Evolutionary conservation across 2,329 filamentous ascomycete genomes (phyloP), one percentile per base, ranked within the genome.

Genomic region (Alternaria triticimaculans): DNA sequence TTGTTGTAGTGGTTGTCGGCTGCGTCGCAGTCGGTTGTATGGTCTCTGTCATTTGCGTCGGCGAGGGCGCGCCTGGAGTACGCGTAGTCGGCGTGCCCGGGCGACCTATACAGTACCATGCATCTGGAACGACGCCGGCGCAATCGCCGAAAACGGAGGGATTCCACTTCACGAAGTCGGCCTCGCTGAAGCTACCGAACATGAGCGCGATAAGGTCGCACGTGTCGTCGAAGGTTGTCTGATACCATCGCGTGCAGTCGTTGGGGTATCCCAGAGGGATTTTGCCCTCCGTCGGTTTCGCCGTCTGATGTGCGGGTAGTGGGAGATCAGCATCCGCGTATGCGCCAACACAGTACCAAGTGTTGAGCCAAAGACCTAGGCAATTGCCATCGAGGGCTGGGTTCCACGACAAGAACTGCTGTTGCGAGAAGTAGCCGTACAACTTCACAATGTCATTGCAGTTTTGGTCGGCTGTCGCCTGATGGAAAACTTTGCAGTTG

Each of bases 341-440:
- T 33, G 53, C 53, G 41, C 53, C 53, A 9, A 55, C 41, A 14
- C 53, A 55, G 15, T 55, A 55, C 53, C 53, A 55, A 14, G 37
- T 55, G 25, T 55, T 25, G 41, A 55, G 53, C 53, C 37, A 55
- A 18, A 55, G 53, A 12, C 53, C 53, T 9, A 33, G 9, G 23
- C 53, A 55, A 55, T 55, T 55, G 25, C 53, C 37, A 21, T 33
- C 23, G 6, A 55, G 53, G 7, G 25, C 53, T 14, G 53, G 53
- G n/a, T 55, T 55, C 53, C 37, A 55, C 23, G 41, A 11, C 37
- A 55, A 18, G 53, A 45, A 55, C 15, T 55, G 37, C 21, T 55
- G 10, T 55, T 55, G 53, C 6, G 53, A 55, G 41, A 55, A 55
- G 41, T 55, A 55, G 25, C 53, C 53, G 25, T 55, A 45, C 41